These are phyloP conservation scores for Theobroma cacao DNA, from an alignment of 345 rosid genomes.

Conservation along the genomic window DNA sequence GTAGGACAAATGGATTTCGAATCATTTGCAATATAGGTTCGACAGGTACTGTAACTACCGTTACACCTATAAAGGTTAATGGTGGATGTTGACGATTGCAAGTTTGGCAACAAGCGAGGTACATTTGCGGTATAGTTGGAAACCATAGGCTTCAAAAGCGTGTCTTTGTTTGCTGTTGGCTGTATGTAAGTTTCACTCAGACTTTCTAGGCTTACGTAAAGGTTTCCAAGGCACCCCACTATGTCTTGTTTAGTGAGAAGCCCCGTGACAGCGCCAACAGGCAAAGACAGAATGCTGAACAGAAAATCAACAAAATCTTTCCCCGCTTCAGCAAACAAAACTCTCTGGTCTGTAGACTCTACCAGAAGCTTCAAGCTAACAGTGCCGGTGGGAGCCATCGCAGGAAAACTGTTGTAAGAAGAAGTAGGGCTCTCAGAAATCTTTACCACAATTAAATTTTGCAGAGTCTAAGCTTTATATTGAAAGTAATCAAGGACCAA, in stretches of 20 bases:
- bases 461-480: too few species aligned
- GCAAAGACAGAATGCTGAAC: background rate
- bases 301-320: slow-evolving; percentile 6
- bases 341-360: background rate
- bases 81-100: background rate
- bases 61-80: background rate
- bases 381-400: background rate
- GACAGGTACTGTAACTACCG: background rate
- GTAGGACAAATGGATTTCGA: background rate
- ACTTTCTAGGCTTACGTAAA: background rate
- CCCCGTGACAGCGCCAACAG: background rate
- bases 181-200: background rate
- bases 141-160: background rate
- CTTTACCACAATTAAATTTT: too few species aligned
- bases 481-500: too few species aligned
- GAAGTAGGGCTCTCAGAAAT: too few species aligned
- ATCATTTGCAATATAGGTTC: background rate
- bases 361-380: background rate
- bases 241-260: background rate
- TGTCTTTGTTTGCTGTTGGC: background rate
- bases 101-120: background rate
- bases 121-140: background rate
- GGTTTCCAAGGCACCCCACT: background rate
- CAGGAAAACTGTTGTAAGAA: background rate
- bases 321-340: background rate